These are phyloP conservation scores for Parietaria judaica DNA, from an alignment of 306 rosid species.

Conservation along the genomic window DNA sequence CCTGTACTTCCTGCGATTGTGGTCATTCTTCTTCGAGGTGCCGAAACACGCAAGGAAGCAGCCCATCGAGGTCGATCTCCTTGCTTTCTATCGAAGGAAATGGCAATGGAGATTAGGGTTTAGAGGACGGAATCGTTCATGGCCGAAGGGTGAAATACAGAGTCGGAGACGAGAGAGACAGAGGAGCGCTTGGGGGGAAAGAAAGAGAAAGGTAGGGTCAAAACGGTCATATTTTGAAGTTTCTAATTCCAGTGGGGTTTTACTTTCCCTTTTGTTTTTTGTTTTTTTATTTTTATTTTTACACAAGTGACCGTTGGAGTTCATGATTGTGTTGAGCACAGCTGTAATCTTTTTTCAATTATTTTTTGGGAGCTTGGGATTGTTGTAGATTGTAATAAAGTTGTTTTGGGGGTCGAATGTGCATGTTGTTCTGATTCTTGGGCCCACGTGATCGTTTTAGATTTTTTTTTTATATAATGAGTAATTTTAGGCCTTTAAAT, in stretches of 20 bases:
- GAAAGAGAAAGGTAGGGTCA: slow-evolving; percentile 22
- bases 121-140: too few relatives aligned
- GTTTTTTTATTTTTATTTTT: not conserved
- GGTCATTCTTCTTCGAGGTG: slow-evolving; percentile 42
- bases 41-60: slow-evolving; percentile 79
- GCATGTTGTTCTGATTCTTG: not conserved
- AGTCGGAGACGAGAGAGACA: not conserved
- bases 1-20: slow-evolving; percentile 30
- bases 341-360: slow-evolving; percentile 8
- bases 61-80: slow-evolving; percentile 38
- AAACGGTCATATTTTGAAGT: slow-evolving; percentile 36
- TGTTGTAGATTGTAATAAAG: too few relatives aligned
- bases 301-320: slow-evolving; percentile 54
- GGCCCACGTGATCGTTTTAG: not conserved
- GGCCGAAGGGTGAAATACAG: not conserved
- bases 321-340: slow-evolving; percentile 23
- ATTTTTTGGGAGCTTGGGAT: too few relatives aligned
- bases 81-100: slow-evolving; percentile 1
- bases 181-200: slow-evolving; percentile 6
- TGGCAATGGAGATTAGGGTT: too few relatives aligned
- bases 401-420: too few relatives aligned
- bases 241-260: slow-evolving; percentile 7
- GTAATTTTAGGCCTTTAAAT: too few relatives aligned
- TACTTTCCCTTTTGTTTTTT: not conserved
- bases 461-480: too few relatives aligned